Base-by-base conservation (phyloP, 495 filamentous ascomycete species). In the Collariella sp. region DNA sequence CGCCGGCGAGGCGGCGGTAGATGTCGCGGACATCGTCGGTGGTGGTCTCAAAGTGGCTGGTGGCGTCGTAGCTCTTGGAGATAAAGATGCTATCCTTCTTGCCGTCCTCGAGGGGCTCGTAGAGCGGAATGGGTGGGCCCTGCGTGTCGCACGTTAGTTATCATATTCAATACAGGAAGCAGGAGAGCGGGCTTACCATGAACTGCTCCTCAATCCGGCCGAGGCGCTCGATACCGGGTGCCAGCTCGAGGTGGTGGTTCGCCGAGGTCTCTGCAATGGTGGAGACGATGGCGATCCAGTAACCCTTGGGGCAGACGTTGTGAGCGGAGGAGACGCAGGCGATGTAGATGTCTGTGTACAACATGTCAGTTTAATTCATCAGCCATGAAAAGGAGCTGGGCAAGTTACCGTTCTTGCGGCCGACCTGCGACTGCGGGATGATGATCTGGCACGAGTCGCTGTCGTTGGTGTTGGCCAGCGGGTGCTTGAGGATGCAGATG, bases 221-320 rank as follows among this genome's bases (percentile, higher is more conserved):
- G 23, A 99, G 85, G 54, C 93, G 83, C 66, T 97, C 90, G 57
- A 99, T 86, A 53, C 93, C 93, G 20, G 91, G 84, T 68, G 91
- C 85, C 4, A 99, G 83, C 73, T 99, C 93, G 23, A 95, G 70
- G 69, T 97, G 94, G 73, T 94, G 91, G 77, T 99, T 97, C 55
- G 85, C 83, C 56, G 82, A 74, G 38, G 83, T 84, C 77, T 99
- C 93, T 61, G 95, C 88, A 60, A 99, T 95, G 54, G 94, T 99
- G 46, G 89, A 95, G 49, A 99, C 90, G 61, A 96, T 96, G 56
- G 93, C 94, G 61, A 99, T 89, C 76, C 95, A 97, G 80, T 96
- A 97, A 39, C 91, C 93, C 79, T 95, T 95, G 51, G 94, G 93
- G 75, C 94, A 97, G 62, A 97, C 94, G 66, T 95, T 97, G 77